phyloP scores from a whole-genome alignment of 495 filamentous ascomycete genomes.

The Venustampulla echinocandica region DNA sequence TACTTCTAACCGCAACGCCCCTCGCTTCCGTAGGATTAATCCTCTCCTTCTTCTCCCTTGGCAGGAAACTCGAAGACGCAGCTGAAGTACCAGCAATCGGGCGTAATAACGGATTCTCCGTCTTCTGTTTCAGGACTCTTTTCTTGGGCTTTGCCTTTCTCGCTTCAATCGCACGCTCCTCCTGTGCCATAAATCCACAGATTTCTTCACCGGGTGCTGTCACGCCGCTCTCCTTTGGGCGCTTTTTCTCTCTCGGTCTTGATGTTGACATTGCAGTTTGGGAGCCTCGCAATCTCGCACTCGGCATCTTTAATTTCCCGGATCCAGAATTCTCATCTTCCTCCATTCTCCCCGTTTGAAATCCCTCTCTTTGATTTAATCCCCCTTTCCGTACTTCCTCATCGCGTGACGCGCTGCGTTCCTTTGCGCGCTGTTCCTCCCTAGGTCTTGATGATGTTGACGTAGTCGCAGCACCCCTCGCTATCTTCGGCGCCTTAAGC shows the following conservation, averaged over 20 bases:
- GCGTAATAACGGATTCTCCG: slow-evolving; percentile 12
- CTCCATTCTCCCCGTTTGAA: background rate
- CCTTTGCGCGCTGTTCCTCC: background rate
- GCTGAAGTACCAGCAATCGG: slow-evolving; percentile 2
- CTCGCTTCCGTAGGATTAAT: no score
- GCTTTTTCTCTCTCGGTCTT: no score
- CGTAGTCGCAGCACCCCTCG: slow-evolving; percentile 4
- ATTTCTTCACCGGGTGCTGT: no score
- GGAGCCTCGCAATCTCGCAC: no score
- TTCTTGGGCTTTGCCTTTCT: slow-evolving; percentile 1
- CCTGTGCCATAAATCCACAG: no score
- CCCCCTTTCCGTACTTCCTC: background rate
- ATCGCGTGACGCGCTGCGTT: background rate
- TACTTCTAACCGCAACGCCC: background rate
- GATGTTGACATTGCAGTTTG: no score
- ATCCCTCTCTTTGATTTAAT: background rate
- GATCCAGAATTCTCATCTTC: background rate
- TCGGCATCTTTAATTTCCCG: background rate
- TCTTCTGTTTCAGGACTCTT: slow-evolving; percentile 11
- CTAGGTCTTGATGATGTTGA: background rate
- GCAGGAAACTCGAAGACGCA: no score
- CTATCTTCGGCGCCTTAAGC: slow-evolving; percentile 6
- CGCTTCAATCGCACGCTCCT: background rate
- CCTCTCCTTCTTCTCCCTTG: no score
- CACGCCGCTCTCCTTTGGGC: no score